phyloP scores from a whole-genome alignment of 208 protist species.

The Wallacemonas collosoma region DNA sequence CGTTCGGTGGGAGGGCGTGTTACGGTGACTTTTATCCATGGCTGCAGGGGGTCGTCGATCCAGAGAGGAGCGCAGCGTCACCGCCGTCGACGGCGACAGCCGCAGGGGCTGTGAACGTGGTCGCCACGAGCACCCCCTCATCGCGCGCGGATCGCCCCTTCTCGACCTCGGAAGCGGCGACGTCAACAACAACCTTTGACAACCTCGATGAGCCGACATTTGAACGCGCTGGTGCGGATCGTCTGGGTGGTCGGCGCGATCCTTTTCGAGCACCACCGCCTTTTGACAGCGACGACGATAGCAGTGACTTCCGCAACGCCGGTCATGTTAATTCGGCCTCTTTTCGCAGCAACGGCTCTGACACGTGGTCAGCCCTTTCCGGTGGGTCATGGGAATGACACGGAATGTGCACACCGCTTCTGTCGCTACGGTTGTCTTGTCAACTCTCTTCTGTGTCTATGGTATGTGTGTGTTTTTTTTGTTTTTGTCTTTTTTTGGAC shows the following conservation, averaged over 20 bases:
- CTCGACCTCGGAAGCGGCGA: neutral
- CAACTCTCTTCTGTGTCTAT: too few relatives aligned
- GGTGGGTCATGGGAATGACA: neutral
- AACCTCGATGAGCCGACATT: neutral
- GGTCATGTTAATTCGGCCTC: neutral
- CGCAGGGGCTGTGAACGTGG: neutral
- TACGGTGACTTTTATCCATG: constrained; percentile 27
- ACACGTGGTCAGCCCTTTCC: constrained; percentile 1
- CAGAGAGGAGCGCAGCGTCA: constrained; percentile 1
- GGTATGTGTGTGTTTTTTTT: neutral
- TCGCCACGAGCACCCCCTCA: neutral
- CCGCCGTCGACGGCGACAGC: neutral
- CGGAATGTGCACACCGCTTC: neutral
- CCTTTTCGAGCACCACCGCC: neutral
- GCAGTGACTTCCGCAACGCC: neutral
- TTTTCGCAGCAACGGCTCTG: neutral
- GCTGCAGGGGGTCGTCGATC: constrained; percentile 2
- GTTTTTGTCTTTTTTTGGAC: neutral
- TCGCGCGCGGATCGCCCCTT: neutral
- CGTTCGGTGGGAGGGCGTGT: constrained; percentile 37
- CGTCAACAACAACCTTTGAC: constrained; percentile 8
- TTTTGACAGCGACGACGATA: constrained; percentile 14
- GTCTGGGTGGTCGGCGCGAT: neutral
- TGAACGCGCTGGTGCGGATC: too few relatives aligned
- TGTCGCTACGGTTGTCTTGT: neutral